These are phyloP conservation scores for Pleurotus djamor DNA, from an alignment of 768 basidiomycete genomes.

Conservation along the genomic window DNA sequence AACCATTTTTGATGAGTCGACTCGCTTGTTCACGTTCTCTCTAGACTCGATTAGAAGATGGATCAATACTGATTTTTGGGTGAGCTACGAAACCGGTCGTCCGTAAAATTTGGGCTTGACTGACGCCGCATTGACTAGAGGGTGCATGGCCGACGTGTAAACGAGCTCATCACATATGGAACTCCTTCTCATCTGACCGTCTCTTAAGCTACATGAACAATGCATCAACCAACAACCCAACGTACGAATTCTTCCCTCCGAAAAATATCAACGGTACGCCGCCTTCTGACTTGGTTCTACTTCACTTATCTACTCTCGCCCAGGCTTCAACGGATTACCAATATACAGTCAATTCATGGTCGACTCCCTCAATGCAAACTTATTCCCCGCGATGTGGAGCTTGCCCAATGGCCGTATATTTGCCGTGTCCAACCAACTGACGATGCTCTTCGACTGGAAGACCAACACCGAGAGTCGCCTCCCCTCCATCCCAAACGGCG, in stretches of 20 bases:
- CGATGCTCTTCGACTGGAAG: constrained; percentile 40
- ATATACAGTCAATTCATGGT: constrained; percentile 11
- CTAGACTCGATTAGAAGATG: constrained; percentile 17
- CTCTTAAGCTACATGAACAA: constrained; percentile 62
- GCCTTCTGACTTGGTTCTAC: neutral
- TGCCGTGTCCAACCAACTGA: constrained; percentile 36
- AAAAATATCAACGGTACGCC: constrained; percentile 31
- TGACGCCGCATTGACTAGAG: neutral
- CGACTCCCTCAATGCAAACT: constrained; percentile 12
- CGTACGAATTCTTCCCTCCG: constrained; percentile 39
- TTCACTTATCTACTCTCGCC: neutral
- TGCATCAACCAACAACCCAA: constrained; percentile 59
- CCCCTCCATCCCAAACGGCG: constrained; percentile 40
- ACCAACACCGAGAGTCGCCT: constrained; percentile 34
- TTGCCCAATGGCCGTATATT: constrained; percentile 43
- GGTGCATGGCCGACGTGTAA: constrained; percentile 12
- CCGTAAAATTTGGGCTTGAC: too few species aligned
- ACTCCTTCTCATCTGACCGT: neutral
- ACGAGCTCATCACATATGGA: neutral
- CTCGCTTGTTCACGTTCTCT: neutral
- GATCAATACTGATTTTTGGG: constrained; percentile 17
- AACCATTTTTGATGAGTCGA: constrained; percentile 6
- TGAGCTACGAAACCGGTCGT: neutral
- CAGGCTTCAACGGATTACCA: constrained; percentile 19
- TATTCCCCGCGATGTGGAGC: constrained; percentile 20